A percentile compares a stretch with the other conserved stretches of the same genome.
These are phyloP conservation scores for Calonectria leucothoes DNA, from an alignment of 2,329 filamentous ascomycete species.

Conservation along the genomic window DNA sequence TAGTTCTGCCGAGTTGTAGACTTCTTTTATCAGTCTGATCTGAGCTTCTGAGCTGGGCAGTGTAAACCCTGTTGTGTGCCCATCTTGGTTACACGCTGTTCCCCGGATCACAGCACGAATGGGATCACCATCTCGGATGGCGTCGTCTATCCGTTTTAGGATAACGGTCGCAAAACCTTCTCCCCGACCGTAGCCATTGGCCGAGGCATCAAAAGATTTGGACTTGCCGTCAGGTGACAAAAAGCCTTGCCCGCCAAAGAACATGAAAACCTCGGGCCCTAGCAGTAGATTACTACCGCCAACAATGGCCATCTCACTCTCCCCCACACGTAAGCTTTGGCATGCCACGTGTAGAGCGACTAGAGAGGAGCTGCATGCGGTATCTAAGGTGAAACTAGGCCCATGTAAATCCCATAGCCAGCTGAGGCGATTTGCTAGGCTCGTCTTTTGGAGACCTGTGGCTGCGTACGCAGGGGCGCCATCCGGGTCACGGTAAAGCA, in stretches of 20 bases:
- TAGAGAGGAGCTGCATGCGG: neutral
- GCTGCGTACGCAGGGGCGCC: neutral
- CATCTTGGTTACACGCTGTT: conserved; percentile 52
- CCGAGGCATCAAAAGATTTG: conserved; percentile 51
- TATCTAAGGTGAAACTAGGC: conserved; percentile 1
- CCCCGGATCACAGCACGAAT: conserved; percentile 50
- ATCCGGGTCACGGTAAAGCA: conserved; percentile 10
- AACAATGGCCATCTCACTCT: conserved; percentile 36
- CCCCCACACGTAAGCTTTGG: conserved; percentile 20
- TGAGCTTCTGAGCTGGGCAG: conserved; percentile 49
- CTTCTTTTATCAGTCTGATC: conserved; percentile 43
- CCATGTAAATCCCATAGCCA: conserved; percentile 11
- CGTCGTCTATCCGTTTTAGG: conserved; percentile 56
- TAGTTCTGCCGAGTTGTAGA: conserved; percentile 39
- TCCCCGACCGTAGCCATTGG: conserved; percentile 56
- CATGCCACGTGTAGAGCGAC: conserved; percentile 25
- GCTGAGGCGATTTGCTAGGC: conserved; percentile 7
- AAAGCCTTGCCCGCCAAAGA: conserved; percentile 34
- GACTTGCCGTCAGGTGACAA: conserved; percentile 39
- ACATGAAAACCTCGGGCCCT: conserved; percentile 32
- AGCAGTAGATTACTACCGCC: conserved; percentile 37
- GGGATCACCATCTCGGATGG: conserved; percentile 54
- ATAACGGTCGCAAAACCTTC: conserved; percentile 50
- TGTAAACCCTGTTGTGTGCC: conserved; percentile 52
- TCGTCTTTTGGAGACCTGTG: neutral